These are phyloP conservation scores for Asclepias syriaca DNA, from an alignment of 257 asterid genomes.

Conservation along the genomic window DNA sequence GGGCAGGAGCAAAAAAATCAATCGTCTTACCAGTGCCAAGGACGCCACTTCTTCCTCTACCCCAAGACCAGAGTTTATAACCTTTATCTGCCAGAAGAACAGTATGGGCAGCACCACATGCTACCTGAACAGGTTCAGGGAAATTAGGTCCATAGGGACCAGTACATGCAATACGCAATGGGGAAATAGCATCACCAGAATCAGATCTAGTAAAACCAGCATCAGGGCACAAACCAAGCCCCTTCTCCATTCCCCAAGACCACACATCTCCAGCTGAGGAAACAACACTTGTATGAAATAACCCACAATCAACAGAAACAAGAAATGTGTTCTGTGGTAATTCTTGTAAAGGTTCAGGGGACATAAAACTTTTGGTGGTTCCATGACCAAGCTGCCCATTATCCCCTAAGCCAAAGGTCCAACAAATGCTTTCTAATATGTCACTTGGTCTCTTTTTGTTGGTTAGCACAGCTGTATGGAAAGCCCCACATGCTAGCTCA, in stretches of 20 bases:
- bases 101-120: constrained; percentile 95
- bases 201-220: constrained; percentile 63
- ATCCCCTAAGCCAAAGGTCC: constrained; percentile 89
- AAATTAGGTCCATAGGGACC: constrained; percentile 38
- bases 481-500: constrained; percentile 79
- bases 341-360: constrained; percentile 55
- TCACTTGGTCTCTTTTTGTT: constrained; percentile 47
- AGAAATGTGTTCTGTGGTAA: constrained; percentile 49
- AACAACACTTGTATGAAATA: constrained; percentile 76
- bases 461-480: constrained; percentile 70
- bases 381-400: constrained; percentile 97
- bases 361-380: constrained; percentile 40
- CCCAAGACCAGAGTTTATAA: constrained; percentile 87
- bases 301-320: constrained; percentile 73
- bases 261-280: constrained; percentile 81
- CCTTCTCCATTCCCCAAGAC: constrained; percentile 99
- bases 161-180: constrained; percentile 38
- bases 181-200: constrained; percentile 78
- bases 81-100: constrained; percentile 67
- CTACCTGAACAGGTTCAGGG: constrained; percentile 56
- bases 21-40: constrained; percentile 61
- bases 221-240: constrained; percentile 85
- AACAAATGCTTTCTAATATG: constrained; percentile 58
- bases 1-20: constrained; percentile 50
- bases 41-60: constrained; percentile 86